These are phyloP conservation scores for Zelonia costaricensis DNA, from an alignment of 208 protist genomes.

Conservation along the genomic window DNA sequence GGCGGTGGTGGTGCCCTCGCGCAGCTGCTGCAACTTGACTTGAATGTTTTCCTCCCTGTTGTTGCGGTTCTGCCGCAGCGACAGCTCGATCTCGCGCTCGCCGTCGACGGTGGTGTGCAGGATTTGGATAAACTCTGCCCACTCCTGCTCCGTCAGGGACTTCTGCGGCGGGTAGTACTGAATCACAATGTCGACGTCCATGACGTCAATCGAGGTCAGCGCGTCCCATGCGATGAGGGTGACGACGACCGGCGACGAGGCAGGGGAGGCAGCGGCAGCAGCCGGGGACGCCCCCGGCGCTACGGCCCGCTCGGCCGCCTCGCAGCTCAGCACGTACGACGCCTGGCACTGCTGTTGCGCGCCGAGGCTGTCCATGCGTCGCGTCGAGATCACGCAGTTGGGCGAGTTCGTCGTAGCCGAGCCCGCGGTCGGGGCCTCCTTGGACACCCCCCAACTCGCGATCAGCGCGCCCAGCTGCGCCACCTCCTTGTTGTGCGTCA, in stretches of 20 bases:
- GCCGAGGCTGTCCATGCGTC: constrained; percentile 49
- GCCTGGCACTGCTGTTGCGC: constrained; percentile 30
- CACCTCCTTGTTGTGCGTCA: constrained; percentile 84
- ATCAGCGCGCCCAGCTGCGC: constrained; percentile 50
- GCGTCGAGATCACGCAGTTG: constrained; percentile 31
- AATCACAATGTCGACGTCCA: constrained; percentile 81
- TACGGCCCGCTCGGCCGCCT: constrained; percentile 9
- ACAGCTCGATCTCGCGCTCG: constrained; percentile 49
- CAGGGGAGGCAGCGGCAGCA: background rate
- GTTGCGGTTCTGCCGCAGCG: constrained; percentile 45
- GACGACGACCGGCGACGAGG: constrained; percentile 16
- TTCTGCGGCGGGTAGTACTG: constrained; percentile 83
- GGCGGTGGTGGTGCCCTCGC: constrained; percentile 19
- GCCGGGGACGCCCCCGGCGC: background rate
- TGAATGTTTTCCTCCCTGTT: constrained; percentile 46
- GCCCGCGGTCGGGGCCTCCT: constrained; percentile 4
- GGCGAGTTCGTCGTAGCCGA: constrained; percentile 3
- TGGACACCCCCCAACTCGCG: constrained; percentile 41
- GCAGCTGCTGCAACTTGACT: constrained; percentile 39
- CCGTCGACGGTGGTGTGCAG: constrained; percentile 74
- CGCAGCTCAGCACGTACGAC: constrained; percentile 14
- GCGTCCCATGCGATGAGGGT: constrained; percentile 67
- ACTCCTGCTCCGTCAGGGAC: constrained; percentile 63
- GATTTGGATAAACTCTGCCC: constrained; percentile 70
- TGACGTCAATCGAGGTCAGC: constrained; percentile 65